Evolutionary conservation across 176 grass and related monocot species (phyloP), one percentile per base, ranked within the genome.

Genomic region (Bonia amplexicaulis): DNA sequence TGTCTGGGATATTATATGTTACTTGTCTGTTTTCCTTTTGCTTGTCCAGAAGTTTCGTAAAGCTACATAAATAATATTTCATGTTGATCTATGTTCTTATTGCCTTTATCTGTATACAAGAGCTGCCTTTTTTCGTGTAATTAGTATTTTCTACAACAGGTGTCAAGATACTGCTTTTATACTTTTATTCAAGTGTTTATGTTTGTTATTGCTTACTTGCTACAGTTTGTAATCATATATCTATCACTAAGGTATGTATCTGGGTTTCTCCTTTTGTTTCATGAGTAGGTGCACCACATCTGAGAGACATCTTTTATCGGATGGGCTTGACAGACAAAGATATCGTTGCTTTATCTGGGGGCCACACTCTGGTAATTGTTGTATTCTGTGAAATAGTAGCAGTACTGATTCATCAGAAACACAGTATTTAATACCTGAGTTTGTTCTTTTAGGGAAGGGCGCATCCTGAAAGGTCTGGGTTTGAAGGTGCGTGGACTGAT

Each of bases 251-350:
- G 46, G 16, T 57, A 16, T 23, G 8, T 74, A 17, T 83, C 23
- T 82, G 52, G 26, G 0, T 76, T 76, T 80, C 69, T 48, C 8
- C 29, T 55, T 62, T 83, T 77, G 11, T 77, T 59, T 78, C 33
- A 14, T 60, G 49, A 68, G 54, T 84, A 99, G 96, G 93, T 59
- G 80, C 83, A 54, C 80, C 76, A 39, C 96, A 96, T 89, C 87
- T 99, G 3, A 94, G 90, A 88, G 93, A 96, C 55, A 94, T 99
- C 84, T 96, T 99, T 82, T 85, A 88, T 60, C 88, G 96, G 79
- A 99, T 96, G 96, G 93, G 93, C 67, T 84, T 99, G 76, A 84
- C 90, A 27, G 93, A 99, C 85, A 99, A 94, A 89, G 96, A 99
- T 84, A 99, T 99, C 31, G 91, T 99, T 51, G 91, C 96, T 75